Evolutionary conservation across 1,284 basidiomycete genomes (phyloP), one percentile per base, ranked within the genome.

Genomic region (Puccinia triticina): DNA sequence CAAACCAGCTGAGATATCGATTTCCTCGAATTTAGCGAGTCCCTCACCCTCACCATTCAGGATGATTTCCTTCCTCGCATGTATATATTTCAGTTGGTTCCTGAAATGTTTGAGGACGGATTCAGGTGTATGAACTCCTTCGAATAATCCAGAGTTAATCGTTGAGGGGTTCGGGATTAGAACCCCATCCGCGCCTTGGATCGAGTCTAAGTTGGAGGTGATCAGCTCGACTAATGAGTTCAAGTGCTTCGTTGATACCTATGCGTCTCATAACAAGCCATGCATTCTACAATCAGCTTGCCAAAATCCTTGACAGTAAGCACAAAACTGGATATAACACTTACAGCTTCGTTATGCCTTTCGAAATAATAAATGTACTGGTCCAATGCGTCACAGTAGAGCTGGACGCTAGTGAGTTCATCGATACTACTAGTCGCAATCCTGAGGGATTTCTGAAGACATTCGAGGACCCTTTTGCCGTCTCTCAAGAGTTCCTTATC

Each of bases 321-420:
- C n/a, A 37, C n/a, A 82, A 48, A 78, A 80, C 29, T 29, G 37
- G 14, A 66, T 73, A 59, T n/a, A 10, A 34, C 26, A 83, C 86
- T 75, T 46, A 96, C 95, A 29, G 94, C 94, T 83, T 94, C 91
- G 29, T 94, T 93, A 64, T 93, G 93, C 82, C 92, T 93, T 86
- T 98, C 95, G 84, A 96, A 92, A 88, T 96, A 97, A 88, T 94
- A 97, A 75, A 97, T 88, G 87, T 97, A 97, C 84, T 92, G 92
- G 87, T 98, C 95, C 59, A 98, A 91, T 7, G 95, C 93, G 87
- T 97, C 94, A 85, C 93, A 94, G 87, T 96, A 97, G 3, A 98
- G 89, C 87, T 97, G 95, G 1, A 96, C 92, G 0, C 92, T 96
- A 57, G 96, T 93, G 84, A 98, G 93, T 85, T 96, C 94, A 87